phyloP scores from a whole-genome alignment of 768 basidiomycete genomes.

The Termitomyces sp. region DNA sequence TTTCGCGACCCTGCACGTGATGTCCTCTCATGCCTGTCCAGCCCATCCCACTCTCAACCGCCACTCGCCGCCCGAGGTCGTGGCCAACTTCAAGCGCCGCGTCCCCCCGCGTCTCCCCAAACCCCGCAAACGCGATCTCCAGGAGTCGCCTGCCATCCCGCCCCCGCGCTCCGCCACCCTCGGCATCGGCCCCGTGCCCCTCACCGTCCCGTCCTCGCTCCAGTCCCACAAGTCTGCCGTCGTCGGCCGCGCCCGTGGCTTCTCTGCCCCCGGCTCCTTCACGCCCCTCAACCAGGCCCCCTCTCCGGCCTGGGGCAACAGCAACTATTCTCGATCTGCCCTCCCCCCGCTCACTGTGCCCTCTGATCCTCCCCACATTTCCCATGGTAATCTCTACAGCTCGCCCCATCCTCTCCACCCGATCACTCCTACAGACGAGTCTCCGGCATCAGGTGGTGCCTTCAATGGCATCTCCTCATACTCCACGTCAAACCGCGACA shows the following conservation, averaged over 20 bases:
- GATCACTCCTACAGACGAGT: constrained; percentile 67
- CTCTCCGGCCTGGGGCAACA: constrained; percentile 49
- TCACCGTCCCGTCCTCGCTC: constrained; percentile 52
- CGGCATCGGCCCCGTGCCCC: constrained; percentile 62
- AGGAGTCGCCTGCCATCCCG: constrained; percentile 64
- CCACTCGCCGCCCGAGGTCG: constrained; percentile 84
- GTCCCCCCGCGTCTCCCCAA: constrained; percentile 91
- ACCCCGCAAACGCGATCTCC: constrained; percentile 72
- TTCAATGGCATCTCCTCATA: constrained; percentile 41
- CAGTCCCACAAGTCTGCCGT: constrained; percentile 36
- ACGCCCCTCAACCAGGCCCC: constrained; percentile 61
- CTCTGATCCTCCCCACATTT: constrained; percentile 60
- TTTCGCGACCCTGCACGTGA: constrained; percentile 14
- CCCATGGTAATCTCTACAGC: constrained; percentile 53
- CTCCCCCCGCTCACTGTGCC: constrained; percentile 84
- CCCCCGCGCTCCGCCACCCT: constrained; percentile 68
- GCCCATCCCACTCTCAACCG: constrained; percentile 91
- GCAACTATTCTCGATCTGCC: constrained; percentile 53
- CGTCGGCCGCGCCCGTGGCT: constrained; percentile 66
- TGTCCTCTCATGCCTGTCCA: constrained; percentile 23
- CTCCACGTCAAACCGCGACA: constrained; percentile 34
- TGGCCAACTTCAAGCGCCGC: constrained; percentile 92
- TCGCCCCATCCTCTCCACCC: constrained; percentile 60
- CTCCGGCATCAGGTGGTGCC: constrained; percentile 41
- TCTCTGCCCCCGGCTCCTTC: constrained; percentile 80